Percentiles rank a stretch among this genome's conserved stretches.
Conservation (phyloP, 2,329 filamentous ascomycete genomes). For the Pezicula radicicola region DNA sequence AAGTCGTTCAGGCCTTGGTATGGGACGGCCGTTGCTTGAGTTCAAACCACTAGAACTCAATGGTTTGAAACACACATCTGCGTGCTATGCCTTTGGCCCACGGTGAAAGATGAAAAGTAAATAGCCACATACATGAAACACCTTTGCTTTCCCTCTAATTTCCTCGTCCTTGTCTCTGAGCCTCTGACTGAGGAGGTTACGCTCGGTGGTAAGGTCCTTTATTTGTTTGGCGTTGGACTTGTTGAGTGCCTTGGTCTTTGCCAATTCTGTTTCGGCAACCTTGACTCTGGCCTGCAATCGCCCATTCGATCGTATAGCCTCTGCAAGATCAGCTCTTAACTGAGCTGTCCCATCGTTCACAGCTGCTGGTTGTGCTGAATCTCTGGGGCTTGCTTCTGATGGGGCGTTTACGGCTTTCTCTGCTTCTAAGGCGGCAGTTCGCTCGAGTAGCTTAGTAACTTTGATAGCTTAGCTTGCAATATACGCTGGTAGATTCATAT, state of each 20-base stretch:
- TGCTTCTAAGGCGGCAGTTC: constrained; percentile 60
- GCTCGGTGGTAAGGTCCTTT: constrained; percentile 58
- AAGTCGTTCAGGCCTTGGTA: too few species aligned
- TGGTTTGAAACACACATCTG: too few species aligned
- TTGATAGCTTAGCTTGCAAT: constrained; percentile 9
- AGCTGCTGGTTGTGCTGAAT: constrained; percentile 24
- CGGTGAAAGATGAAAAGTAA: constrained; percentile 7
- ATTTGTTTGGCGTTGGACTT: constrained; percentile 61
- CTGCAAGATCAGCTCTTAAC: constrained; percentile 67
- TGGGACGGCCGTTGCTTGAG: too few species aligned
- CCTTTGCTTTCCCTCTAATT: constrained; percentile 75
- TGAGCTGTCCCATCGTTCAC: constrained; percentile 36
- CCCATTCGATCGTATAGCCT: constrained; percentile 72
- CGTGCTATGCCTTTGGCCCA: background rate
- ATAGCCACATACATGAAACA: constrained; percentile 61
- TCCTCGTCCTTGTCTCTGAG: constrained; percentile 84
- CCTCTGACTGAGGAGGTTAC: constrained; percentile 58
- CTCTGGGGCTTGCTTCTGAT: constrained; percentile 19
- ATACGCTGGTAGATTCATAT: constrained; percentile 8
- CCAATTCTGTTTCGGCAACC: constrained; percentile 60
- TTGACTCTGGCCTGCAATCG: constrained; percentile 64
- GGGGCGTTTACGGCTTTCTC: constrained; percentile 41
- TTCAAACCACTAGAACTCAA: too few species aligned
- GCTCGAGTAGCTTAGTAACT: constrained; percentile 67
- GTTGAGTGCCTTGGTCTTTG: constrained; percentile 56